phyloP scores from a whole-genome alignment of 805 yeast species.

The Vanderwaltozyma polyspora region DNA sequence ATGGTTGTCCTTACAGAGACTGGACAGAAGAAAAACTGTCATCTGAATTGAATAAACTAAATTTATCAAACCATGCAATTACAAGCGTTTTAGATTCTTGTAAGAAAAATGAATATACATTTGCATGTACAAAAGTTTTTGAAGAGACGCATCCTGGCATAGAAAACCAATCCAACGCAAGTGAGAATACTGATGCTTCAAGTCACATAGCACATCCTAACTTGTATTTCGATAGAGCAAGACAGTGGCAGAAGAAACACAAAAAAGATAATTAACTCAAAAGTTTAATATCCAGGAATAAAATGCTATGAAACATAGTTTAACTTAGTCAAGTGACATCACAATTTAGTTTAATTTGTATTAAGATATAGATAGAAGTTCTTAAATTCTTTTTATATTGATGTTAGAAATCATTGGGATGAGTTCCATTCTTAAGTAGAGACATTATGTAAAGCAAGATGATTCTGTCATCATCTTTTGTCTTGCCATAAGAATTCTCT shows the following conservation, averaged over 20 bases:
- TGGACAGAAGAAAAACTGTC: conserved; percentile 53
- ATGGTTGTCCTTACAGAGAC: conserved; percentile 91
- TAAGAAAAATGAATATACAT: conserved; percentile 58
- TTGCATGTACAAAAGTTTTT: conserved; percentile 84
- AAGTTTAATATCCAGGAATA: neutral
- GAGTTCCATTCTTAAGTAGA: no score
- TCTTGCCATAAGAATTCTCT: no score
- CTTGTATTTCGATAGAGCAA: conserved; percentile 69
- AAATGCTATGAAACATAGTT: neutral
- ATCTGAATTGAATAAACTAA: conserved; percentile 36
- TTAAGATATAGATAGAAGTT: no score
- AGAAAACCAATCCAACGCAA: conserved; percentile 18
- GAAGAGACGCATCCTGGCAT: conserved; percentile 44
- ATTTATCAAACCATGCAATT: conserved; percentile 35
- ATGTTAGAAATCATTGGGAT: no score
- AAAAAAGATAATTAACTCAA: neutral
- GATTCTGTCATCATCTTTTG: no score
- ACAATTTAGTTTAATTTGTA: no score
- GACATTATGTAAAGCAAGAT: no score
- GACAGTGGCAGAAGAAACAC: conserved; percentile 27
- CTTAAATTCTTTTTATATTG: no score
- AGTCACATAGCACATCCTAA: conserved; percentile 76
- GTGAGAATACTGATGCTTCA: conserved; percentile 36
- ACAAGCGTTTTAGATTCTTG: conserved; percentile 57
- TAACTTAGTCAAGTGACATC: no score